Conservation (phyloP, 495 filamentous ascomycete genomes). For the Bathelium albidoporum region DNA sequence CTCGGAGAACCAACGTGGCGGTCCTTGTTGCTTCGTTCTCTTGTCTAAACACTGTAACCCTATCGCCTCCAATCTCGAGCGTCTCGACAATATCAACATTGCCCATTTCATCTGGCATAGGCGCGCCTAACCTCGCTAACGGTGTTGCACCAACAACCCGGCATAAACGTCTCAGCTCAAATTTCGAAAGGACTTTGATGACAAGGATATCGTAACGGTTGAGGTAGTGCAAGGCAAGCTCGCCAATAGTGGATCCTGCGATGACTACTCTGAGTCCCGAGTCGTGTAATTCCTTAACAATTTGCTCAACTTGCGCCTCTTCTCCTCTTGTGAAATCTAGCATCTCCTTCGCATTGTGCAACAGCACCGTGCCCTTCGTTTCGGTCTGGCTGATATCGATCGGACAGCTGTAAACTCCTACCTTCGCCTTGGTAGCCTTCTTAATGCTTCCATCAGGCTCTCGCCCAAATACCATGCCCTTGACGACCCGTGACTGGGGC, state of each 20-base stretch:
- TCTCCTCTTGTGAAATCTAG: constrained; percentile 96
- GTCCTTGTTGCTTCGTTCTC: constrained; percentile 87
- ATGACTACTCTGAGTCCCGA: constrained; percentile 86
- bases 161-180: constrained; percentile 86
- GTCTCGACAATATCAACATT: constrained; percentile 92
- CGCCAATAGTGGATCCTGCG: constrained; percentile 82
- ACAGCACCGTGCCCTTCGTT: constrained; percentile 98
- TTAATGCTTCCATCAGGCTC: constrained; percentile 80
- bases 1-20: constrained; percentile 87
- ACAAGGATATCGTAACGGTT: constrained; percentile 92
- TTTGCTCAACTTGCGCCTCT: constrained; percentile 77
- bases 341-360: constrained; percentile 98
- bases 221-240: constrained; percentile 93
- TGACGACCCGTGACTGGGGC: constrained; percentile 86
- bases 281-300: constrained; percentile 92
- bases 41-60: constrained; percentile 97
- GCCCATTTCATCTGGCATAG: constrained; percentile 99
- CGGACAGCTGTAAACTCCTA: constrained; percentile 91
- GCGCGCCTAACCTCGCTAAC: constrained; percentile 86
- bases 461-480: constrained; percentile 95
- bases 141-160: constrained; percentile 94
- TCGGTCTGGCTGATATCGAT: constrained; percentile 95
- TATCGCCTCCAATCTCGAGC: constrained; percentile 94
- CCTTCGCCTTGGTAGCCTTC: constrained; percentile 85
- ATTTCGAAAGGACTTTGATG: constrained; percentile 97